Evolutionary conservation across 768 basidiomycete genomes (phyloP).

Genomic region (Calocera viscosa): DNA sequence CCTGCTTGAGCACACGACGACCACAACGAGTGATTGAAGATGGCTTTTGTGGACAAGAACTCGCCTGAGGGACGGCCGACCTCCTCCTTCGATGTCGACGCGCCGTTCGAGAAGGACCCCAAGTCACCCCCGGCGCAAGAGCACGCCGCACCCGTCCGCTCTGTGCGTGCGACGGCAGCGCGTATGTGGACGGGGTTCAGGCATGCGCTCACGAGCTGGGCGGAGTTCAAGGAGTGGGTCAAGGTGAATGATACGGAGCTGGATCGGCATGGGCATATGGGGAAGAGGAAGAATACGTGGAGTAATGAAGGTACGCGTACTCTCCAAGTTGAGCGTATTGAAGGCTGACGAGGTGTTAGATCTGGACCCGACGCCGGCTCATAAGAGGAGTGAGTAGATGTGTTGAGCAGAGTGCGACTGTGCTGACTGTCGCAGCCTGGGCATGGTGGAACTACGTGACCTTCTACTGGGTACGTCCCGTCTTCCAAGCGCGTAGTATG

Average conservation of each 20-base stretch:
- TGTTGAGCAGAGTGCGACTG: not conserved
- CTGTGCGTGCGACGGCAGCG: not conserved
- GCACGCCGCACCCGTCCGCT: not conserved
- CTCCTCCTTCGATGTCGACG: too few species aligned
- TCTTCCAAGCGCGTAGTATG: too few species aligned
- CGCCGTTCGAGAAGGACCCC: too few species aligned
- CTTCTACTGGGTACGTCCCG: not conserved
- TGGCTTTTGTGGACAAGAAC: too few species aligned
- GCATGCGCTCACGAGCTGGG: not conserved
- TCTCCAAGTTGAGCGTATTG: not conserved
- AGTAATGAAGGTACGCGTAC: not conserved
- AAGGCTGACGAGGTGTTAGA: not conserved
- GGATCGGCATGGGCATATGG: not conserved
- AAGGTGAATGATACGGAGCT: not conserved
- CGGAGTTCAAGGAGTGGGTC: not conserved
- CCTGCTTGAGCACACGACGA: too few species aligned
- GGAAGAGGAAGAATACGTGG: conserved; percentile 4
- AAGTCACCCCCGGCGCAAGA: too few species aligned
- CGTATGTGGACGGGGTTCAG: not conserved
- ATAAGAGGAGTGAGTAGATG: not conserved
- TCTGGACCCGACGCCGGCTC: not conserved
- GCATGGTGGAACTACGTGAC: conserved; percentile 5
- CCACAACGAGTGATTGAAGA: too few species aligned
- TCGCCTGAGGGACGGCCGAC: too few species aligned
- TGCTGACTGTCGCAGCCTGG: not conserved